Conservation (phyloP, 225 moss, liverwort and hornwort genomes). For the Lunularia cruciata region DNA sequence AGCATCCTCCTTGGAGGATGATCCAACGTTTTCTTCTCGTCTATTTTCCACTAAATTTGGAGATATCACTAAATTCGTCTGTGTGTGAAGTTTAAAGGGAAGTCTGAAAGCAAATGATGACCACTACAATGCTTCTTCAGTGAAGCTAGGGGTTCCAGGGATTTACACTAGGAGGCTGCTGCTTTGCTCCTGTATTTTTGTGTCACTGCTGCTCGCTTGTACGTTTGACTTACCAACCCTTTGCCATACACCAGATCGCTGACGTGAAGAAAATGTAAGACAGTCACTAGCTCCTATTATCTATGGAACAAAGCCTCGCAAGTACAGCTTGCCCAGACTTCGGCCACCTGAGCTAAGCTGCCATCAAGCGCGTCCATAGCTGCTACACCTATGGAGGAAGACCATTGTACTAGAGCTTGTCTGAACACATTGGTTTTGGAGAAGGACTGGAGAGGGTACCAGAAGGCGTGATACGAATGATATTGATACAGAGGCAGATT, state of each 20-base stretch:
- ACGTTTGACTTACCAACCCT: neutral
- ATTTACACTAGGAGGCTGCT: slow-evolving; percentile 1
- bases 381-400: neutral
- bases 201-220: neutral
- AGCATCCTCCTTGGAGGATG: neutral
- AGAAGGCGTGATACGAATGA: too few species aligned
- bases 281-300: neutral
- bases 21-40: neutral
- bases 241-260: neutral
- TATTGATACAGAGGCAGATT: too few species aligned
- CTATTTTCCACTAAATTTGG: neutral
- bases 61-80: neutral
- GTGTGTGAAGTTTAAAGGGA: neutral
- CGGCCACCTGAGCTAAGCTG: neutral
- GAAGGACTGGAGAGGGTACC: neutral
- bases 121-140: neutral
- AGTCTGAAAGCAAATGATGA: neutral
- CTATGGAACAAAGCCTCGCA: neutral
- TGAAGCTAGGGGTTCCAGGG: neutral
- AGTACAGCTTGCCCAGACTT: neutral
- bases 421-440: neutral
- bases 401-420: neutral
- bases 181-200: neutral
- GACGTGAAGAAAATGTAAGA: neutral
- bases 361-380: neutral